Evolutionary conservation across 345 rosid species (phyloP), one percentile per base, ranked within the genome.

Genomic region (Anastatica hierochuntica): DNA sequence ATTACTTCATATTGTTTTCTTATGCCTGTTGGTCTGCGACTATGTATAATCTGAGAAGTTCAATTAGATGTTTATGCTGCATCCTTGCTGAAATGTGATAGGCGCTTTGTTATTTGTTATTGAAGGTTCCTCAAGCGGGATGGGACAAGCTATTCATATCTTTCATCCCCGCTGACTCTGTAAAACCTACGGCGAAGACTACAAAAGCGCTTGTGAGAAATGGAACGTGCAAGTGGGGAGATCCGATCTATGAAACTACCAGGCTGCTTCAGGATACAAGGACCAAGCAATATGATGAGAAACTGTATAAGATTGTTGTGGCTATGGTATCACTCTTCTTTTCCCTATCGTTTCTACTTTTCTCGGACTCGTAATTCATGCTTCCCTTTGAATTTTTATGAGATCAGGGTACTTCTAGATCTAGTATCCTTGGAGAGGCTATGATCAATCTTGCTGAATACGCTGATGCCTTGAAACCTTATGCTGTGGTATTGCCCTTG

Each of bases 141-240:
- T 92, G 98, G 98, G 96, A 92, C 76, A 92, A 88, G 56, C 83
- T 92, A 26, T 81, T 83, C 68, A 77, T 88, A 75, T 82, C 98
- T 31, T 79, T 84, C 70, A 79, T 88, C 60, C 90, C 98, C 36
- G 77, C 84, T 72, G 98, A 88, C 72, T 78, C 98, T 30, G 88
- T 84, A 47, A 92, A 92, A 78, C 83, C 89, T 49, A 84, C 94
- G 8, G 82, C 86, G 19, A 92, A 92, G 79, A 88, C 98, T 29
- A 79, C 88, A 14, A 92, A 92, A 75, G 94, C 96, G 43, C 84
- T 74, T 79, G 98, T 88, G 55, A 84, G 98, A 71, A 92, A 87
- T 44, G 95, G 96, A 66, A 74, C 80, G 31, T 92, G 98, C 78
- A 92, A 92, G 70, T 92, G 98, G 98, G 94, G 74, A 14, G 98